Percentiles rank a stretch among this genome's conserved stretches.
phyloP scores from a whole-genome alignment of 176 grass and related monocot genomes.

The Tuctoria greenei region DNA sequence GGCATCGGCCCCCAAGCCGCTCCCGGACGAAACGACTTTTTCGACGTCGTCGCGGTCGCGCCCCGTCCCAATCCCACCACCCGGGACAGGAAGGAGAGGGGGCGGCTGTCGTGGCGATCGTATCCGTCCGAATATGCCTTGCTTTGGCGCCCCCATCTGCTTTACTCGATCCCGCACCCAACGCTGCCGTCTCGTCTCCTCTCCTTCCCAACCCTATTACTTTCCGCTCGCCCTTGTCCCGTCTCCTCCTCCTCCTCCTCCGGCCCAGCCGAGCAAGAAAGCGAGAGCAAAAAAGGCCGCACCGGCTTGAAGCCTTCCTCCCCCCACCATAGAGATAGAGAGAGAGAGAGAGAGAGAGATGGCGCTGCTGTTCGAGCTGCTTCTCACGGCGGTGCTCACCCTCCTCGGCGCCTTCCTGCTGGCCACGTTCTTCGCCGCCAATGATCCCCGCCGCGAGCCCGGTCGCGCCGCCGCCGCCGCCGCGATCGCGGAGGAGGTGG shows the following conservation, averaged over 20 bases:
- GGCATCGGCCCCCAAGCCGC: conserved; percentile 18
- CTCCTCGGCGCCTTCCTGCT: conserved; percentile 67
- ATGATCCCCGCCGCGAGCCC: conserved; percentile 20
- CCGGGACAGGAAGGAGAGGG: background rate
- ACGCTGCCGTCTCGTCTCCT: background rate
- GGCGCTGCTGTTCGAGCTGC: conserved; percentile 67
- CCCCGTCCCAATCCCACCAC: background rate
- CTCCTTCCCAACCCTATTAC: background rate
- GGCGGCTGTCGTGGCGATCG: conserved; percentile 41
- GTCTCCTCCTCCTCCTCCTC: conserved; percentile 8
- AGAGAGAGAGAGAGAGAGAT: conserved; percentile 41
- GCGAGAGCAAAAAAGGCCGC: conserved; percentile 1
- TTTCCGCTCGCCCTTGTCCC: conserved; percentile 4
- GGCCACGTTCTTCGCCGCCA: conserved; percentile 50
- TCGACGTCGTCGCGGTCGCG: background rate
- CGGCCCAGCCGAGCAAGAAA: conserved; percentile 41
- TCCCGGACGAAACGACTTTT: conserved; percentile 38
- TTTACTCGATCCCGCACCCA: conserved; percentile 25
- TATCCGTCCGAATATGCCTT: conserved; percentile 76
- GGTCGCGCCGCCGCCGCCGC: conserved; percentile 1
- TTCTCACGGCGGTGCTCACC: conserved; percentile 62
- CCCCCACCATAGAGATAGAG: background rate
- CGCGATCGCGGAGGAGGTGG: conserved; percentile 31
- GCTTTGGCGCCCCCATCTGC: conserved; percentile 53
- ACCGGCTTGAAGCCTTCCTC: background rate